phyloP scores from a whole-genome alignment of 2,329 filamentous ascomycete genomes.

The Calonectria montana region DNA sequence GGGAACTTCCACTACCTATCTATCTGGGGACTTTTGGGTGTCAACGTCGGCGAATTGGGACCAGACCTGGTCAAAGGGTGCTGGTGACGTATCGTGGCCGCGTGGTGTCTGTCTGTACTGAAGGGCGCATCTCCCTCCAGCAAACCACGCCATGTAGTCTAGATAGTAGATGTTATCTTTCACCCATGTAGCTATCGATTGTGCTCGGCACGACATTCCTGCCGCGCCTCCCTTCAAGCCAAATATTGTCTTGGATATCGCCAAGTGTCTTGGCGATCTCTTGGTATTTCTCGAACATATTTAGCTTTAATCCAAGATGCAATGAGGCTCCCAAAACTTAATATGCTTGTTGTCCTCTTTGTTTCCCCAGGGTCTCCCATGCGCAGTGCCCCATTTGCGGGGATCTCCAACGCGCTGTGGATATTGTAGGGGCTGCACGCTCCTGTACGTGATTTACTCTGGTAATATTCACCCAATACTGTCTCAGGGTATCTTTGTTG shows the following conservation, averaged over 20 bases:
- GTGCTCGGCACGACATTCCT: neutral
- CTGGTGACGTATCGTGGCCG: neutral
- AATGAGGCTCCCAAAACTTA: neutral
- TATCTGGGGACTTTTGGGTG: neutral
- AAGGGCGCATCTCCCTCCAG: neutral
- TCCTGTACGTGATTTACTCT: neutral
- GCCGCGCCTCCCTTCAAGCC: neutral
- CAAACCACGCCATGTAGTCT: neutral
- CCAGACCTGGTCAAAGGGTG: neutral
- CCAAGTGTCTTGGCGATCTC: neutral
- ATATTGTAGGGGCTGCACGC: neutral
- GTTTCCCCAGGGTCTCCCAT: neutral
- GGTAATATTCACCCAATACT: neutral
- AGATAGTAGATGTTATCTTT: neutral
- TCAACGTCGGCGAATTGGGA: neutral
- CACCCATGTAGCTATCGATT: neutral
- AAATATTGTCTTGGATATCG: neutral
- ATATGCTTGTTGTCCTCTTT: neutral
- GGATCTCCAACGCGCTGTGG: neutral
- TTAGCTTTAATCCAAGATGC: neutral
- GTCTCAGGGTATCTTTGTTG: neutral
- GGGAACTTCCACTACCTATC: neutral
- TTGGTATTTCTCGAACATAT: neutral
- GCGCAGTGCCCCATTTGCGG: neutral
- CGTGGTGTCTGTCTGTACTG: neutral